A percentile compares a stretch with the other conserved stretches of the same genome.
These are phyloP conservation scores for Nitzschia palea DNA, from an alignment of 108 stramenopile genomes.

Conservation along the genomic window DNA sequence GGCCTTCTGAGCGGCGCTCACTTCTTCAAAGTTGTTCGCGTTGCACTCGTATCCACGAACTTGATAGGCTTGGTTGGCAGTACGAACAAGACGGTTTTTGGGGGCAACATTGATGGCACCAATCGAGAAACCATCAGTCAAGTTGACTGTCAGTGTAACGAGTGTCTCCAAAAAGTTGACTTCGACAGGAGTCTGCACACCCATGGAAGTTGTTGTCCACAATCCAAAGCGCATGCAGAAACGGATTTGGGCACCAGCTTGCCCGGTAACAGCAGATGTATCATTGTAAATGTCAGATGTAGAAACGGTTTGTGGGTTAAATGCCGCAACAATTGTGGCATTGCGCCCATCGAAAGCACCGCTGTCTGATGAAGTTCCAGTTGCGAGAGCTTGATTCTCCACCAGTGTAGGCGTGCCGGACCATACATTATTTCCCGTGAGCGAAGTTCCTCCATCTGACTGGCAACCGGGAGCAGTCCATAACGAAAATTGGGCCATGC, in stretches of 20 bases:
- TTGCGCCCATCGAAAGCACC: neutral
- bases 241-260: neutral
- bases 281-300: neutral
- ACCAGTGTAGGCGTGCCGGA: neutral
- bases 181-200: neutral
- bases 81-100: slow-evolving; percentile 8
- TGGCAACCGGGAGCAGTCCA: neutral
- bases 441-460: neutral
- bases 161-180: slow-evolving; percentile 25
- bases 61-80: slow-evolving; percentile 2
- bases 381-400: neutral
- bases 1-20: neutral
- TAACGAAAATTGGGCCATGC: neutral
- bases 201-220: neutral
- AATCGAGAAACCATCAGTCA: slow-evolving; percentile 9
- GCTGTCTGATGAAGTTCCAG: neutral
- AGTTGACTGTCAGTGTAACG: slow-evolving; percentile 12
- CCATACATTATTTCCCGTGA: neutral
- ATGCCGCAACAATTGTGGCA: neutral
- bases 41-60: slow-evolving; percentile 15
- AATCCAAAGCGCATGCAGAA: slow-evolving; percentile 4
- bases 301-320: neutral
- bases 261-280: neutral
- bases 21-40: neutral
- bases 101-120: neutral